Evolutionary conservation across 345 rosid genomes (phyloP), one percentile per base, ranked within the genome.

Genomic region (Eucalyptus albens): DNA sequence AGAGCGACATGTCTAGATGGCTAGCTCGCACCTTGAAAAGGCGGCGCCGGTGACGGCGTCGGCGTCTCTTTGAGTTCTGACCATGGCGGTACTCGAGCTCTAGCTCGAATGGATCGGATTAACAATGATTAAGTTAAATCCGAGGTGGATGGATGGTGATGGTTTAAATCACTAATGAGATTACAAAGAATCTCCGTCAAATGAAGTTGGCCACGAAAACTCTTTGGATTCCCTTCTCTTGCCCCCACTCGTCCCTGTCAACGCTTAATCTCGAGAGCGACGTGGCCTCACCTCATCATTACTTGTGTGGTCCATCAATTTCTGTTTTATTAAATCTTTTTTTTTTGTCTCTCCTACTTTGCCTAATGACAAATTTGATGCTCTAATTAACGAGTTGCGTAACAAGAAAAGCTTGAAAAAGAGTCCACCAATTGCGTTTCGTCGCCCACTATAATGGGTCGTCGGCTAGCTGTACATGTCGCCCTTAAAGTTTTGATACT

Each of bases 41-140:
- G 11, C 26, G 27, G 24, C 14, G 7, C 0, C 26, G 1, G 11
- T 5, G 24, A 17, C 26, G 27, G 24, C 7, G 7, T 0, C 26
- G 1, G 11, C 10, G 24, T 69, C 6, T 17, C 80, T 31, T 69
- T 1, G 31, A 69, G 81, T 3, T 69, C 81, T 26, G 14, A 10
- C 7, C 82, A 37, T 0, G 44, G 40, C 5, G 0, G 37, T 15
- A 4, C 19, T n/a, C 72, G 37, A 65, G 21, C 11, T 15, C 21
- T 7, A 15, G 45, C 45, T 37, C 27, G 27, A 19, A 11, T 19
- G 27, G 27, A 72, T 37, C 9, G 27, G 45, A 72, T 19, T 37
- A 37, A 72, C 27, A 72, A 72, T 6, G 13, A 33, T 37, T 9
- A 37, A 37, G 5, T 26, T 24, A 53, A 56, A 56, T 26, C 82